A percentile compares a stretch with the other conserved stretches of the same genome.
These are phyloP conservation scores for Penicillium alfredii DNA, from an alignment of 495 filamentous ascomycete species.

Conservation along the genomic window DNA sequence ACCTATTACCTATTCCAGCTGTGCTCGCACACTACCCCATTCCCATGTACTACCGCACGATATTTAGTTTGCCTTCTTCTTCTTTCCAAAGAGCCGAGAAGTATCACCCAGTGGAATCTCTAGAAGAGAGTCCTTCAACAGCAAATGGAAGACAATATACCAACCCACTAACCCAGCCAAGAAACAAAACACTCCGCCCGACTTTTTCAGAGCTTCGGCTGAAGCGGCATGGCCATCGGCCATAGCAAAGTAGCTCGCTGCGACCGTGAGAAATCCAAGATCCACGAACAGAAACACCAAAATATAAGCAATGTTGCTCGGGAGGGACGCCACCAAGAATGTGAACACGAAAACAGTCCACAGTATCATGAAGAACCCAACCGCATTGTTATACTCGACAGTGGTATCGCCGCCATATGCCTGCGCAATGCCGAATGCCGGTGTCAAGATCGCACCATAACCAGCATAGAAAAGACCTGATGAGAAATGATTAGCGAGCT, in stretches of 20 bases:
- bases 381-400: constrained; percentile 39
- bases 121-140: constrained; percentile 39
- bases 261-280: constrained; percentile 39
- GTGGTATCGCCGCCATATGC: constrained; percentile 32
- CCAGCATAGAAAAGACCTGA: constrained; percentile 42
- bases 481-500: background rate
- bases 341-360: constrained; percentile 46
- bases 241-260: constrained; percentile 40
- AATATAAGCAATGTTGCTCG: constrained; percentile 45
- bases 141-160: constrained; percentile 43
- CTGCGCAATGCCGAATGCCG: constrained; percentile 35
- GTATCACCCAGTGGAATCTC: constrained; percentile 44
- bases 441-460: constrained; percentile 34
- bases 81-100: constrained; percentile 34
- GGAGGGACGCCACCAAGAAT: constrained; percentile 41
- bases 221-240: constrained; percentile 36
- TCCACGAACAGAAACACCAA: constrained; percentile 43
- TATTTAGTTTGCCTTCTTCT: constrained; percentile 10
- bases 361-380: constrained; percentile 42
- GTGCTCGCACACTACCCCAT: no score
- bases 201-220: constrained; percentile 34
- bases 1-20: no score
- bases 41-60: no score
- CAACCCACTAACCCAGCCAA: constrained; percentile 42
- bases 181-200: constrained; percentile 44